Conservation (phyloP, 208 protist species). For the Wallacemonas rigidus region DNA sequence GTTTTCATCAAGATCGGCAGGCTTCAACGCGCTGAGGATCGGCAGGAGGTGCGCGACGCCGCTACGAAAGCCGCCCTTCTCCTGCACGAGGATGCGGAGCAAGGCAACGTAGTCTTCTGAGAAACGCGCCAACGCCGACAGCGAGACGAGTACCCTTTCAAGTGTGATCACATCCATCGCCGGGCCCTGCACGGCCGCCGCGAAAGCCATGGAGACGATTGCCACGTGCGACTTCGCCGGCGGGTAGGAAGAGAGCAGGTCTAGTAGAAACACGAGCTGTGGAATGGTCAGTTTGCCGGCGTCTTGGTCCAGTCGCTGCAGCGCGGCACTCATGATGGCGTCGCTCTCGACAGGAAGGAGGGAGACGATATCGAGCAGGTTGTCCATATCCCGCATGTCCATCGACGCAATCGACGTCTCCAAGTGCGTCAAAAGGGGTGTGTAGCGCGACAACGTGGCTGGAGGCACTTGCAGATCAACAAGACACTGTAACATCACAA, state of each 20-base stretch:
- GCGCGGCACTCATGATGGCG: slow-evolving; percentile 50
- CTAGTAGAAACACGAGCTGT: slow-evolving; percentile 53
- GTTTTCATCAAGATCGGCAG: not conserved
- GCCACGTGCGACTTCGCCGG: slow-evolving; percentile 66
- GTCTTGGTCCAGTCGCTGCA: slow-evolving; percentile 65
- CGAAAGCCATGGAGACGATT: slow-evolving; percentile 72
- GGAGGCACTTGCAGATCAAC: slow-evolving; percentile 1
- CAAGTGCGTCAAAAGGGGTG: slow-evolving; percentile 36
- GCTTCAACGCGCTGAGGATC: not conserved
- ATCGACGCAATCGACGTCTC: slow-evolving; percentile 41
- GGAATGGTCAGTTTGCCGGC: slow-evolving; percentile 60
- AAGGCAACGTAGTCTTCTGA: slow-evolving; percentile 84
- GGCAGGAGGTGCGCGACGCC: not conserved
- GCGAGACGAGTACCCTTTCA: slow-evolving; percentile 58
- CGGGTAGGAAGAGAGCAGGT: slow-evolving; percentile 81
- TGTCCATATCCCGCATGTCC: slow-evolving; percentile 50
- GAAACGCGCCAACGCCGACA: slow-evolving; percentile 64
- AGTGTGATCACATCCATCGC: slow-evolving; percentile 59
- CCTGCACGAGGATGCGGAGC: slow-evolving; percentile 37
- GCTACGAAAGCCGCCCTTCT: slow-evolving; percentile 67
- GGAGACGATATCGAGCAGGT: slow-evolving; percentile 71
- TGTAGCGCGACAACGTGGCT: slow-evolving; percentile 59
- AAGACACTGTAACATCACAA: slow-evolving; percentile 10
- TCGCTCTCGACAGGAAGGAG: slow-evolving; percentile 55
- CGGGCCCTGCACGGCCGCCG: slow-evolving; percentile 51